Base-by-base conservation (phyloP, 192 early-diverging fungal genomes). In the Rhizoclosmatium globosum region DNA sequence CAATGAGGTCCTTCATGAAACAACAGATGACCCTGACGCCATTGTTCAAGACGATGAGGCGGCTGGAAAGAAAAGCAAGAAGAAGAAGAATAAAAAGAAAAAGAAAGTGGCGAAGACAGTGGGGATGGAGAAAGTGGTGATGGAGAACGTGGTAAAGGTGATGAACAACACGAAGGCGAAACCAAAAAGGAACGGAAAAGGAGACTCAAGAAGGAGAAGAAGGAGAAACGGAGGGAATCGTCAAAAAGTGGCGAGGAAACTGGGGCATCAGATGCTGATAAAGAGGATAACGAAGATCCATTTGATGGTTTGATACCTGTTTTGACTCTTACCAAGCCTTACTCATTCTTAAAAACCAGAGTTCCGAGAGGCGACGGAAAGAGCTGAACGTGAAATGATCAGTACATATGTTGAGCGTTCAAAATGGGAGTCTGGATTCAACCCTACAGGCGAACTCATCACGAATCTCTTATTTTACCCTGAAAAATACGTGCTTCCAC, bases 401-500 rank as follows among this genome's bases (percentile, higher is more conserved):
- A 46, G 21, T 45, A 80, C 60, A n/a, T 80, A 80, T 68, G 71
- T 74, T 4, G 72, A 13, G 9, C n/a, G 45, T 39, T 7, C 64
- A 46, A 80, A 80, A 66, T 80, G 79, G 62, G 69, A 64, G 23
- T 43, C 78, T 19, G 61, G 57, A 44, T 60, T 62, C 15, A 23
- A 39, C 6, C 19, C 60, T 1, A 7, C 60, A 19, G 7, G 6
- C 9, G 60, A 62, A 11, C 31, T 71, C 43, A 45, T 80, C 3
- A 44, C 23, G 31, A 64, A 59, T 17, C 56, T 80, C 2, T 47
- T 80, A 0, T 80, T 74, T 46, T 59, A 68, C 47, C 79, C 79
- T 44, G 79, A 80, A 74, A 56, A 68, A 3, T 80, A 66, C 45
- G 44, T 68, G 4, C 41, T 80, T 64, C 71, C 79, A 19, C 45